Conservation (phyloP, 331 rosid genomes). For the Rhamnella rubrinervis region DNA sequence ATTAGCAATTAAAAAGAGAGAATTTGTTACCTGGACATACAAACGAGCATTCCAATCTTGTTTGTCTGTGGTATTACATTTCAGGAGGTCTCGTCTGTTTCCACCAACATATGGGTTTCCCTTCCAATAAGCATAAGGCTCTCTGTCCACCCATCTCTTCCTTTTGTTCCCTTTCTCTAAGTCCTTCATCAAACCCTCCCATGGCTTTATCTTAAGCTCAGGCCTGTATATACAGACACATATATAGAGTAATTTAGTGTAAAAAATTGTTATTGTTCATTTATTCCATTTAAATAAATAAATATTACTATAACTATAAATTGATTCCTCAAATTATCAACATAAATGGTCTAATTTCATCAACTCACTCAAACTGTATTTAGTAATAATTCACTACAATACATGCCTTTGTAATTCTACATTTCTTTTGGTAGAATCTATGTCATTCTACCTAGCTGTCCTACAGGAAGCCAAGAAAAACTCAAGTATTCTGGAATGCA, state of each 20-base stretch:
- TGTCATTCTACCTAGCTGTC: not conserved
- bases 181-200: constrained; percentile 62
- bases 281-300: not conserved
- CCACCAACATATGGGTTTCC: constrained; percentile 63
- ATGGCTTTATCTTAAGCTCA: constrained; percentile 81
- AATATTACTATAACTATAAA: too few relatives aligned
- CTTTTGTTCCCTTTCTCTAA: constrained; percentile 62
- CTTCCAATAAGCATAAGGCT: constrained; percentile 85
- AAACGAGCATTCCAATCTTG: constrained; percentile 78
- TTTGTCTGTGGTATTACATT: constrained; percentile 56
- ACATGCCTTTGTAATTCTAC: not conserved
- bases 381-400: too few relatives aligned
- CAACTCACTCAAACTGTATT: too few relatives aligned
- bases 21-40: constrained; percentile 42
- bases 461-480: too few relatives aligned
- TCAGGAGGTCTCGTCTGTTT: constrained; percentile 57
- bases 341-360: too few relatives aligned
- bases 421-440: too few relatives aligned
- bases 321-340: too few relatives aligned
- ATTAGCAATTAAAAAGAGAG: not conserved
- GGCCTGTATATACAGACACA: constrained; percentile 39
- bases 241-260: not conserved
- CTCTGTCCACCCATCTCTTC: constrained; percentile 58
- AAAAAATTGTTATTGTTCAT: too few relatives aligned
- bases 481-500: too few relatives aligned